Evolutionary conservation across 2,329 filamentous ascomycete species (phyloP), one percentile per base, ranked within the genome.

Genomic region (Ophiocordyceps polyrhachis-furcata): DNA sequence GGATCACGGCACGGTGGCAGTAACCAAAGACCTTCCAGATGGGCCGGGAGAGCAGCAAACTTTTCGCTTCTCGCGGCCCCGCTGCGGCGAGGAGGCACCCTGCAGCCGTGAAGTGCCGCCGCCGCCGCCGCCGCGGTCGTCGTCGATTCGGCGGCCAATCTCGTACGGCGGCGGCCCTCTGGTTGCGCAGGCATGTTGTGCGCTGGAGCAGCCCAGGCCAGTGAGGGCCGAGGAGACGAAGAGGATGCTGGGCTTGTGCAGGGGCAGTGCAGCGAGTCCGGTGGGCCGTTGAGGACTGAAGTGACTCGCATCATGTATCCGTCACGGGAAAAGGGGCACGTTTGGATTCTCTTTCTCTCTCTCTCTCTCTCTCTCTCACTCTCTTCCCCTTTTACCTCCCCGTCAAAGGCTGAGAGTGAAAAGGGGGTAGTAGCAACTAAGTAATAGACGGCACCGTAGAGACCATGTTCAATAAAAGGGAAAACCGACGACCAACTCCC

Each of bases 201-300:
- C 46, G 1, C 48, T 62, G 15, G 52, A 60, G 41, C 56, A 61
- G 43, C 58, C 59, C 2, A 51, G 48, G 28, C 59, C 59, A 2
- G 48, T 62, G 5, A 50, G 55, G 44, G 54, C 50, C 5, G 53
- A 49, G 9, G 57, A 62, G 44, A 44, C 60, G 44, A 55, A 49
- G 46, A 50, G 58, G 21, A 46, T 62, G 7, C 51, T 55, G 2
- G 56, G 53, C 38, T 44, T 60, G 19, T 61, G 56, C 43, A 55
- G 52, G 41, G 50, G 53, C 12, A 57, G 49, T 7, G 45, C 52
- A 21, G 43, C 43, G 41, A 50, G 52, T 19, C 49, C 48, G 40
- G 48, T 53, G 14, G 50, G 52, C 13, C 50, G 46, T 15, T n/a
- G 32, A n/a, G 8, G 9, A 5, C 25, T 11, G 25, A 28, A 28